These are phyloP conservation scores for Cucumis melo DNA, from an alignment of 306 rosid genomes.

Conservation along the genomic window DNA sequence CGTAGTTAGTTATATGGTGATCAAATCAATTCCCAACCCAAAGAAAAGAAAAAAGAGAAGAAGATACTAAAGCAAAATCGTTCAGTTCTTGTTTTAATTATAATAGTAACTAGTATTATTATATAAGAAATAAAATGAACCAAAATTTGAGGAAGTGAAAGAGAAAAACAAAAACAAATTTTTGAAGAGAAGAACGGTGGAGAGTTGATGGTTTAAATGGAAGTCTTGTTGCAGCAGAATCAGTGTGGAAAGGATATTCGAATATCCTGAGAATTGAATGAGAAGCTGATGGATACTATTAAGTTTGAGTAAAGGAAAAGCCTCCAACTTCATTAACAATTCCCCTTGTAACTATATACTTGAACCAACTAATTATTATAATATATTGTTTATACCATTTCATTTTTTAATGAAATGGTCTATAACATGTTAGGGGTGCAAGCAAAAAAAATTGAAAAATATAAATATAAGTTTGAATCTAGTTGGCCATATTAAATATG, in stretches of 20 bases:
- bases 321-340: neutral
- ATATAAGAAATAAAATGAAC: no score
- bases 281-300: neutral
- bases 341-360: neutral
- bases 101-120: no score
- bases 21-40: neutral
- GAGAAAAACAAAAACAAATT: neutral
- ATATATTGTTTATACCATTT: neutral
- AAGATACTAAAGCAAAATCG: neutral
- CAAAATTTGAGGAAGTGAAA: neutral
- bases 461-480: neutral
- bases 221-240: neutral
- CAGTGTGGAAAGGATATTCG: conserved; percentile 1
- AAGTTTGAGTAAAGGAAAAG: neutral
- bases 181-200: neutral
- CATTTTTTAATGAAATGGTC: neutral
- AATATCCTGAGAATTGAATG: neutral
- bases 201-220: neutral
- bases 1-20: neutral
- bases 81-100: neutral
- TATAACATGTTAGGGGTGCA: neutral
- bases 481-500: neutral
- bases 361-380: neutral
- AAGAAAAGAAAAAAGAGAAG: neutral
- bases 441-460: neutral